Evolutionary conservation across 2,329 filamentous ascomycete species (phyloP).

Genomic region (Stemphylium vesicarium): DNA sequence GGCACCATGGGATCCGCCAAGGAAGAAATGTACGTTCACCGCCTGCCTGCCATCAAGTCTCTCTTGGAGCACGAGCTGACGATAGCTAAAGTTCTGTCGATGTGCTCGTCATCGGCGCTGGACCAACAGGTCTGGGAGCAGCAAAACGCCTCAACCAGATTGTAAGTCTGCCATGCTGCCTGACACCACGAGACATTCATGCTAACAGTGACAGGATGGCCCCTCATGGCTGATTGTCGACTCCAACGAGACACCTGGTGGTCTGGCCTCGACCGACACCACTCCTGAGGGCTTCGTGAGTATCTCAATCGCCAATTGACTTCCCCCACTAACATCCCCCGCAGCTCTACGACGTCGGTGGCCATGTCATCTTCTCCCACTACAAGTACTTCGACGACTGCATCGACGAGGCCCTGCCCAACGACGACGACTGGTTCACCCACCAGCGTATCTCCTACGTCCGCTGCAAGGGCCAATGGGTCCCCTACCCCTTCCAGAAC

Average conservation of each 20-base stretch:
- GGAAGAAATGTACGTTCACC: constrained; percentile 51
- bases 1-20: constrained; percentile 49
- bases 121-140: constrained; percentile 95
- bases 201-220: constrained; percentile 68
- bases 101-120: constrained; percentile 96
- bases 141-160: constrained; percentile 98
- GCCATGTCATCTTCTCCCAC: constrained; percentile 98
- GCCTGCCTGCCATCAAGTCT: constrained; percentile 24
- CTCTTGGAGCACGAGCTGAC: constrained; percentile 28
- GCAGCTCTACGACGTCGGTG: constrained; percentile 94
- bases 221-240: constrained; percentile 97
- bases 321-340: constrained; percentile 25
- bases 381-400: constrained; percentile 99
- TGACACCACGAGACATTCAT: constrained; percentile 17
- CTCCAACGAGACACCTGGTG: constrained; percentile 87
- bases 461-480: constrained; percentile 94
- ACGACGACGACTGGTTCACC: constrained; percentile 92
- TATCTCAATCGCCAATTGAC: constrained; percentile 42
- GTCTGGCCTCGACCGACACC: constrained; percentile 92
- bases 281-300: constrained; percentile 97
- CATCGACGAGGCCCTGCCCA: constrained; percentile 94
- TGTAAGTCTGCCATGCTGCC: constrained; percentile 60
- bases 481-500: constrained; percentile 99
- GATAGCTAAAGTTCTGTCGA: constrained; percentile 75
- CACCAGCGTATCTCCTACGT: constrained; percentile 99